phyloP scores from a whole-genome alignment of 768 basidiomycete genomes.

The Lentinula sp. region DNA sequence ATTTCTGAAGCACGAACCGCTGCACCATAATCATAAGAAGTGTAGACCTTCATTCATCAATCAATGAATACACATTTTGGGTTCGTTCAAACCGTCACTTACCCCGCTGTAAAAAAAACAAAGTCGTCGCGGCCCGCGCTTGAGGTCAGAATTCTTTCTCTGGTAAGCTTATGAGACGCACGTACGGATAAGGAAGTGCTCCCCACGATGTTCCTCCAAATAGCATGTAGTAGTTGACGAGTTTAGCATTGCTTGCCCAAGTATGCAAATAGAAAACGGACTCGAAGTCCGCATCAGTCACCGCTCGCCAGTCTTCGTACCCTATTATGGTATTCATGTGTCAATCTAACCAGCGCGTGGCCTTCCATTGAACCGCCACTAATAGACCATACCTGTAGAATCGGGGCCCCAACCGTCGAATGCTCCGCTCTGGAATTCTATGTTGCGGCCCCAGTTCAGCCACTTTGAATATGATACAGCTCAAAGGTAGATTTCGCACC shows the following conservation, averaged over 20 bases:
- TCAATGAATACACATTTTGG: not conserved
- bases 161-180: slow-evolving; percentile 33
- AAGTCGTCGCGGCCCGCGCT: too few species aligned
- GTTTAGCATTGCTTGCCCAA: slow-evolving; percentile 77
- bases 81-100: not conserved
- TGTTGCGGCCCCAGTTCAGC: not conserved
- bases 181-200: slow-evolving; percentile 70
- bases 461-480: not conserved
- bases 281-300: slow-evolving; percentile 71
- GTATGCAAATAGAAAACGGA: slow-evolving; percentile 75
- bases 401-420: slow-evolving; percentile 80
- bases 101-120: not conserved
- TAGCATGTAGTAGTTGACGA: slow-evolving; percentile 84
- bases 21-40: slow-evolving; percentile 80
- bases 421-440: slow-evolving; percentile 64
- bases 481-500: slow-evolving; percentile 25
- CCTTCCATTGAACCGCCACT: not conserved
- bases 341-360: slow-evolving; percentile 1
- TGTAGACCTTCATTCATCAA: slow-evolving; percentile 9
- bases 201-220: slow-evolving; percentile 88
- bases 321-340: slow-evolving; percentile 27
- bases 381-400: slow-evolving; percentile 44
- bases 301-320: slow-evolving; percentile 53
- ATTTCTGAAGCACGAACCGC: slow-evolving; percentile 25
- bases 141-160: not conserved